Conservation (phyloP, 2,329 filamentous ascomycete species). For the Colletotrichum sp. region DNA sequence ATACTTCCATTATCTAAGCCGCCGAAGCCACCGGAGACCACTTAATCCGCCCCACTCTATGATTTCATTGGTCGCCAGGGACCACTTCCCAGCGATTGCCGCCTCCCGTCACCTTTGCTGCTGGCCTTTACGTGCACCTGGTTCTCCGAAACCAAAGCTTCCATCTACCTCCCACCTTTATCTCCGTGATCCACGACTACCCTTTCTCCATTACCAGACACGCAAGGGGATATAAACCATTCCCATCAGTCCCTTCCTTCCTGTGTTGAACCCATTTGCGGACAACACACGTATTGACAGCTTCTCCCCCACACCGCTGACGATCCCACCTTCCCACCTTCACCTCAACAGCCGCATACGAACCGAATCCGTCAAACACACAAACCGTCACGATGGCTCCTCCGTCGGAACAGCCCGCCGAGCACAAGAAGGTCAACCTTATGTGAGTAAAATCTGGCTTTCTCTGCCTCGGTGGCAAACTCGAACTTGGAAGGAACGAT, state of each 20-base stretch:
- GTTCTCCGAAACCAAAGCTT: slow-evolving; percentile 15
- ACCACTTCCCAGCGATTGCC: slow-evolving; percentile 13
- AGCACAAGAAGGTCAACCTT: slow-evolving; percentile 84
- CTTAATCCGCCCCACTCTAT: slow-evolving; percentile 24
- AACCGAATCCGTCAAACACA: slow-evolving; percentile 11
- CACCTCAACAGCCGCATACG: background rate
- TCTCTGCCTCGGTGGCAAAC: background rate
- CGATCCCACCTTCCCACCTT: slow-evolving; percentile 13
- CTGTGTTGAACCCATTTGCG: background rate
- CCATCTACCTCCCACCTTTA: slow-evolving; percentile 11
- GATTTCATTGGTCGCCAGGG: slow-evolving; percentile 24
- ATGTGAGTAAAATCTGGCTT: slow-evolving; percentile 60
- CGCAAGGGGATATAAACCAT: slow-evolving; percentile 1
- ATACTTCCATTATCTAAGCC: slow-evolving; percentile 18
- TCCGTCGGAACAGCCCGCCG: slow-evolving; percentile 52
- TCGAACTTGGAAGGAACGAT: slow-evolving; percentile 10
- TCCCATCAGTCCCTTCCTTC: background rate
- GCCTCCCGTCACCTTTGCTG: slow-evolving; percentile 12
- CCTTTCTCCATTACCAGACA: background rate
- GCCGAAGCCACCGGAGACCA: slow-evolving; percentile 12
- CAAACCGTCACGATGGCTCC: slow-evolving; percentile 68
- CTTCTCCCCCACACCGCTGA: slow-evolving; percentile 8
- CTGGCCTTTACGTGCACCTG: slow-evolving; percentile 15
- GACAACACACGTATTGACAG: slow-evolving; percentile 4
- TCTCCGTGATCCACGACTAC: slow-evolving; percentile 17